phyloP scores from a whole-genome alignment of 208 protist genomes.

The Tetramitus jugosus region DNA sequence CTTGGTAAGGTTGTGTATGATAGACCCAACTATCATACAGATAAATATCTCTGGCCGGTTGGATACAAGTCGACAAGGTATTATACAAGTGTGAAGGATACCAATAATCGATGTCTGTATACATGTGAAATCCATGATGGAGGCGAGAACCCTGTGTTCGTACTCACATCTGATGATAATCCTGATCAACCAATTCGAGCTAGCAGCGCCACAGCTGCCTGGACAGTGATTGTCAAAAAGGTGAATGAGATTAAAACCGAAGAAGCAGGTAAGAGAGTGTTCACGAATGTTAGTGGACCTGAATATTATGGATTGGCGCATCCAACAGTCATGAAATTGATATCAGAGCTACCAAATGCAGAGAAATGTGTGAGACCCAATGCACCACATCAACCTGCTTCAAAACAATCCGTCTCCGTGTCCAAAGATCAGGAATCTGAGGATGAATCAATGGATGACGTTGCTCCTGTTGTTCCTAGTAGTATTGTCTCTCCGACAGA shows the following conservation, averaged over 20 bases:
- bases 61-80: constrained; percentile 3
- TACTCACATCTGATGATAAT: neutral
- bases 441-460: no score
- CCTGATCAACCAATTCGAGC: neutral
- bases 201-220: neutral
- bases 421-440: no score
- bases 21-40: constrained; percentile 8
- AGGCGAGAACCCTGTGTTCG: neutral
- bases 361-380: constrained; percentile 5
- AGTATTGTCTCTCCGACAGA: no score
- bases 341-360: constrained; percentile 13
- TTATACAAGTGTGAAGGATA: constrained; percentile 8
- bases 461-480: no score
- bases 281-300: constrained; percentile 16
- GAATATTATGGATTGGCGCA: constrained; percentile 19
- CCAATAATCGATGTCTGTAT: neutral
- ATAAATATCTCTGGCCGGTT: constrained; percentile 21
- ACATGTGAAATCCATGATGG: constrained; percentile 23
- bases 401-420: no score
- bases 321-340: constrained; percentile 9
- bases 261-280: constrained; percentile 9
- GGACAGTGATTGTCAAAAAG: constrained; percentile 16
- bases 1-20: constrained; percentile 12
- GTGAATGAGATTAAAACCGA: constrained; percentile 20
- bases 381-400: constrained; percentile 14